Percentiles rank a stretch among this genome's conserved stretches.
Evolutionary conservation across 176 grass and related monocot genomes (phyloP).

Genomic region (Sorghum bicolor): Sorghum_bicolor_NCBIv3 NC_012877.2:61404001-61404500

Average conservation of each 20-base stretch:
- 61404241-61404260: too few relatives aligned
- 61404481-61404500: too few relatives aligned
- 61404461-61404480: too few relatives aligned
- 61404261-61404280: too few relatives aligned
- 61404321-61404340: too few relatives aligned
- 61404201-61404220: background rate
- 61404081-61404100: conserved; percentile 57
- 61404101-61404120: conserved; percentile 58
- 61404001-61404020: background rate
- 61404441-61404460: too few relatives aligned
- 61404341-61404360: background rate
- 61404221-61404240: too few relatives aligned
- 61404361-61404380: background rate
- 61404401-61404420: too few relatives aligned
- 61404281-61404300: too few relatives aligned
- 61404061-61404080: conserved; percentile 10
- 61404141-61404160: background rate
- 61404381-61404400: background rate
- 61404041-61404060: conserved; percentile 31
- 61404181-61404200: background rate
- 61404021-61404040: conserved; percentile 4
- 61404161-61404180: background rate
- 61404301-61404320: too few relatives aligned
- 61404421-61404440: too few relatives aligned
- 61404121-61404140: background rate